Conservation (phyloP, 495 filamentous ascomycete species). For the Aspergillus diversus region DNA sequence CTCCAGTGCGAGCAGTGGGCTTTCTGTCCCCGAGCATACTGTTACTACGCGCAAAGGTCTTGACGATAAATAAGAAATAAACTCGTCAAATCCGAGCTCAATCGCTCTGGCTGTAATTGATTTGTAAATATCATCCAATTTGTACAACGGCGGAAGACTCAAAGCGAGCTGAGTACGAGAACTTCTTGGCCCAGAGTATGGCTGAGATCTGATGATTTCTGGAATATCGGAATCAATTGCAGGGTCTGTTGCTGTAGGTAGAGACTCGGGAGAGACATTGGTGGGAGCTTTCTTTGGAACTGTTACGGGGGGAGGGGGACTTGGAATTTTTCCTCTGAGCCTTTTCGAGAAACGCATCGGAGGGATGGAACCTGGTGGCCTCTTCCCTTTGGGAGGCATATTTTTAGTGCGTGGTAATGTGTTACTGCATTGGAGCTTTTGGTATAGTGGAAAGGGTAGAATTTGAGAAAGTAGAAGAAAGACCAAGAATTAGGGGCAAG, state of each 20-base stretch:
- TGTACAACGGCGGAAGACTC: constrained; percentile 48
- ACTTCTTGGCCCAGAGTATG: constrained; percentile 7
- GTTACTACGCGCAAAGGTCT: constrained; percentile 67
- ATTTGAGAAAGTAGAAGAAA: not conserved
- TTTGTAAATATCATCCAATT: constrained; percentile 53
- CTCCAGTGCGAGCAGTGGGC: constrained; percentile 69
- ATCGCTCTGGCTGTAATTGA: constrained; percentile 48
- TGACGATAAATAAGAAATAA: constrained; percentile 41
- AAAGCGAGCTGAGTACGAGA: constrained; percentile 28
- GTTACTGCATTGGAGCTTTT: not conserved
- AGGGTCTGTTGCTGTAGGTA: not conserved
- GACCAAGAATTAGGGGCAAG: not conserved
- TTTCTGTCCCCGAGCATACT: constrained; percentile 83
- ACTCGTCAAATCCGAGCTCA: constrained; percentile 34
- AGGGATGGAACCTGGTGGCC: not conserved
- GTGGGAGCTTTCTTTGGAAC: not conserved
- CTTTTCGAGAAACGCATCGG: constrained; percentile 9
- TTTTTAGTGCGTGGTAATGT: not conserved
- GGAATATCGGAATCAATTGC: constrained; percentile 20
- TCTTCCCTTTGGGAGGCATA: constrained; percentile 14
- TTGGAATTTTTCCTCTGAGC: constrained; percentile 1
- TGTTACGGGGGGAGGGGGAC: not conserved
- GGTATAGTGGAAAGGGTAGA: not conserved
- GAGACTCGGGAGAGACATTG: not conserved
- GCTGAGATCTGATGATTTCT: constrained; percentile 23